Percentiles rank a stretch among this genome's conserved stretches.
These are phyloP conservation scores for Amaranthus palmeri DNA, from an alignment of 148 eudicot species.

Conservation along the genomic window DNA sequence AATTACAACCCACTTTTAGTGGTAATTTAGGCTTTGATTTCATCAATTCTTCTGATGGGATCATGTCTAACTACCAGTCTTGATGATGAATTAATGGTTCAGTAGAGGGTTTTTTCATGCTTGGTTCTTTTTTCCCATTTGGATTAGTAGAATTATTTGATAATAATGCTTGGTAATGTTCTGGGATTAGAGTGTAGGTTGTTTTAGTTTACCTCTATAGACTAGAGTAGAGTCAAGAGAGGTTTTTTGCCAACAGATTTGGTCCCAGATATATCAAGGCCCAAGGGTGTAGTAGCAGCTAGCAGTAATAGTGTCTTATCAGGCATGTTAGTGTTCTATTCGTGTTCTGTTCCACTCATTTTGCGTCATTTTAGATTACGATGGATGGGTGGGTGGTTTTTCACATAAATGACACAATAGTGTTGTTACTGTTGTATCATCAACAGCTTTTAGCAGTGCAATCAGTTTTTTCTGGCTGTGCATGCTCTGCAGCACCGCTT, in stretches of 20 bases:
- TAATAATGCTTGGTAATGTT: slow-evolving; percentile 13
- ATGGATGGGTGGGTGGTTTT: too few species aligned
- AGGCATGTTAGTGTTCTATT: too few species aligned
- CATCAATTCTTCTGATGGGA: slow-evolving; percentile 13
- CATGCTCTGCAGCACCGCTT: too few species aligned
- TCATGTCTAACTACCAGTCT: slow-evolving; percentile 6
- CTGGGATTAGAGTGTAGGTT: neutral
- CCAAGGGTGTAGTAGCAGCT: neutral
- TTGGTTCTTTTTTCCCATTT: neutral
- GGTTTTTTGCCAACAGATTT: slow-evolving; percentile 14
- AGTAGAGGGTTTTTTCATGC: neutral
- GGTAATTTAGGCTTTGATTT: slow-evolving; percentile 16
- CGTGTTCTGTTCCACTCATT: too few species aligned
- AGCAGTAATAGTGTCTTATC: neutral
- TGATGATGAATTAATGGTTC: neutral
- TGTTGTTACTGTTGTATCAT: too few species aligned
- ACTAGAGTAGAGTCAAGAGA: neutral
- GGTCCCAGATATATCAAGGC: neutral
- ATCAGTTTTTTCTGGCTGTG: too few species aligned
- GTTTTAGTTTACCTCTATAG: neutral
- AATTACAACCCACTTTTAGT: slow-evolving; percentile 9
- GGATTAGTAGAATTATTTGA: neutral
- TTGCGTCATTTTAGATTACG: too few species aligned
- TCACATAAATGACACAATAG: too few species aligned
- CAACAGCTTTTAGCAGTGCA: too few species aligned